Percentiles rank a stretch among this genome's conserved stretches.
phyloP scores from a whole-genome alignment of 2,329 filamentous ascomycete genomes.

The Epichloe uncinata region DNA sequence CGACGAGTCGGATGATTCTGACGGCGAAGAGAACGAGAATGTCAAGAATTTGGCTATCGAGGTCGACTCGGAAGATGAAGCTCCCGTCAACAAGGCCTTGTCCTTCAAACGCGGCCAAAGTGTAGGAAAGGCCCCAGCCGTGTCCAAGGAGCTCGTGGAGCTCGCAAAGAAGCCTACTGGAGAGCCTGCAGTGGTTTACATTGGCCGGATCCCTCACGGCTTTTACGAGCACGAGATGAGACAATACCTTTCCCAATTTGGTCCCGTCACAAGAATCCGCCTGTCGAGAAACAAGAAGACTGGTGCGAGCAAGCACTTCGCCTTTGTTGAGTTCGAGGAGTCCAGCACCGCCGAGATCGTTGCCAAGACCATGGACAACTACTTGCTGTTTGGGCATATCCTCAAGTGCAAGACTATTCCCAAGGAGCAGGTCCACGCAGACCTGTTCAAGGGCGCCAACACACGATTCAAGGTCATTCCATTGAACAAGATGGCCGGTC shows the following conservation, averaged over 20 bases:
- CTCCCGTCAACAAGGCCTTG: conserved; percentile 21
- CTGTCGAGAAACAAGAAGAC: conserved; percentile 88
- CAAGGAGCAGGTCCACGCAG: conserved; percentile 61
- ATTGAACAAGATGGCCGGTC: conserved; percentile 73
- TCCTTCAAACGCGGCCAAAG: conserved; percentile 35
- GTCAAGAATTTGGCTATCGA: conserved; percentile 30
- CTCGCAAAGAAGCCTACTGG: conserved; percentile 30
- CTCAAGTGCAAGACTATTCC: conserved; percentile 75
- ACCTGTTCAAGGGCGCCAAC: conserved; percentile 84
- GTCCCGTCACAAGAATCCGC: conserved; percentile 62
- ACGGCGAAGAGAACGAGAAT: conserved; percentile 28
- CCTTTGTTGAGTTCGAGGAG: conserved; percentile 82
- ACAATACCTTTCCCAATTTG: conserved; percentile 89
- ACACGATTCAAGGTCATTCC: conserved; percentile 80
- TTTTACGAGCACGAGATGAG: conserved; percentile 97
- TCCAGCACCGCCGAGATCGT: conserved; percentile 75
- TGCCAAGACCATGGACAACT: conserved; percentile 93
- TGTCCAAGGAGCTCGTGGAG: conserved; percentile 31
- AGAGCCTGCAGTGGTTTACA: conserved; percentile 69
- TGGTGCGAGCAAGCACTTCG: conserved; percentile 83
- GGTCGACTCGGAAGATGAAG: conserved; percentile 32
- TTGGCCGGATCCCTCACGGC: conserved; percentile 80
- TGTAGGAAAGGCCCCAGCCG: conserved; percentile 36
- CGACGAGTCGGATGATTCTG: conserved; percentile 19
- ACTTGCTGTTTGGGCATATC: conserved; percentile 88